Conservation (phyloP, 805 yeast genomes). For the Lipomyces yamanashiensis region DNA sequence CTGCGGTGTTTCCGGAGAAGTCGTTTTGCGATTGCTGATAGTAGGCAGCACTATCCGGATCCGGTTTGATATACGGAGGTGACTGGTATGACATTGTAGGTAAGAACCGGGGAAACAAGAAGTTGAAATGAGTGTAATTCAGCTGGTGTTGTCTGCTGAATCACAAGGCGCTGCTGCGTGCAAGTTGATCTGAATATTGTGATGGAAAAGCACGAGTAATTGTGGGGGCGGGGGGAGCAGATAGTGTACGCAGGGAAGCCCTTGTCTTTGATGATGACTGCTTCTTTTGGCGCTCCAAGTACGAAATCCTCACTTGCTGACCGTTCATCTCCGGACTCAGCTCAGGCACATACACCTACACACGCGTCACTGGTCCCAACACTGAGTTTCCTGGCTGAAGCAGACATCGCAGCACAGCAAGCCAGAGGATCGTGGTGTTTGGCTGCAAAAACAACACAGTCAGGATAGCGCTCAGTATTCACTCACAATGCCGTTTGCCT, state of each 20-base stretch:
- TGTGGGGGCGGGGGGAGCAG: slow-evolving; percentile 5
- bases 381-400: too few species aligned
- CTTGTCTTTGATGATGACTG: neutral
- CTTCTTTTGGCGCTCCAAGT: neutral
- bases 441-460: neutral
- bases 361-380: neutral
- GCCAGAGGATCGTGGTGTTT: neutral
- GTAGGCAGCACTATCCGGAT: slow-evolving; percentile 28
- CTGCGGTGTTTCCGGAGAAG: neutral
- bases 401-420: neutral
- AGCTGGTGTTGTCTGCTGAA: neutral
- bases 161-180: too few species aligned
- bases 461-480: too few species aligned
- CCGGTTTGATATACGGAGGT: slow-evolving; percentile 36
- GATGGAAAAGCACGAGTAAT: neutral
- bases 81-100: slow-evolving; percentile 30
- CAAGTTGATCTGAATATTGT: neutral
- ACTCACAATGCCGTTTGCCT: neutral
- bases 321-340: too few species aligned
- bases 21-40: slow-evolving; percentile 4
- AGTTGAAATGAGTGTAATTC: neutral
- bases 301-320: neutral
- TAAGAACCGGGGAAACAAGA: neutral
- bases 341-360: too few species aligned
- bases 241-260: neutral